These are phyloP conservation scores for Cyberlindnera mycetangii DNA, from an alignment of 805 yeast genomes.

Conservation along the genomic window DNA sequence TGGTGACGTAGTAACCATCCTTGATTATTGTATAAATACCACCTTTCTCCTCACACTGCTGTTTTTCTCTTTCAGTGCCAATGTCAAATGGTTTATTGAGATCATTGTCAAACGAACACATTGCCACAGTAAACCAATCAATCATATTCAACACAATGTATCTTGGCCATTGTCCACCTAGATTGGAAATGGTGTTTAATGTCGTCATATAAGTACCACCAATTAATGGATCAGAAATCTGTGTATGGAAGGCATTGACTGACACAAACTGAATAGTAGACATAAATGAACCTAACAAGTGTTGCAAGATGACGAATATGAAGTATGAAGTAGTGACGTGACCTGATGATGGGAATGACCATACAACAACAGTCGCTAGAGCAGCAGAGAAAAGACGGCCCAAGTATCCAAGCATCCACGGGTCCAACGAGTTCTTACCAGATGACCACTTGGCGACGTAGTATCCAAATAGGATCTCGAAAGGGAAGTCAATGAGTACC, in stretches of 20 bases:
- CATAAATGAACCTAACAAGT: constrained; percentile 86
- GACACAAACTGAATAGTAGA: constrained; percentile 94
- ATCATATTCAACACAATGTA: constrained; percentile 76
- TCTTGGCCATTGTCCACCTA: constrained; percentile 98
- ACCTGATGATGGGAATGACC: constrained; percentile 57
- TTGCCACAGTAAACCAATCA: constrained; percentile 68
- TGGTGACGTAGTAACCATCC: constrained; percentile 87
- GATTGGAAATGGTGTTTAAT: constrained; percentile 82
- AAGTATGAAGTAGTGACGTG: constrained; percentile 56
- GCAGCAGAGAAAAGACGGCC: constrained; percentile 78
- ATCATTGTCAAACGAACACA: constrained; percentile 44
- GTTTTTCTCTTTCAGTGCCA: constrained; percentile 39
- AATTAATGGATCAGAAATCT: constrained; percentile 90
- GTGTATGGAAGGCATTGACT: constrained; percentile 90
- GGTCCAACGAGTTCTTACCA: constrained; percentile 69
- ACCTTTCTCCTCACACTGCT: constrained; percentile 46
- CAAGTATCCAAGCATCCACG: constrained; percentile 86
- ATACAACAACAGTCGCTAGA: constrained; percentile 71
- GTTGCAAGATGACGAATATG: constrained; percentile 73
- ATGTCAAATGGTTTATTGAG: constrained; percentile 4
- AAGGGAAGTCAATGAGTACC: constrained; percentile 91
- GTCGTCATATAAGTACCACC: constrained; percentile 99
- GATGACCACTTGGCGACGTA: constrained; percentile 95
- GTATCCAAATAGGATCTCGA: constrained; percentile 92
- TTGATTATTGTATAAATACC: constrained; percentile 53